A percentile compares a stretch with the other conserved stretches of the same genome.
These are phyloP conservation scores for Dactylonectria estremocensis DNA, from an alignment of 2,329 filamentous ascomycete species.

Conservation along the genomic window DNA sequence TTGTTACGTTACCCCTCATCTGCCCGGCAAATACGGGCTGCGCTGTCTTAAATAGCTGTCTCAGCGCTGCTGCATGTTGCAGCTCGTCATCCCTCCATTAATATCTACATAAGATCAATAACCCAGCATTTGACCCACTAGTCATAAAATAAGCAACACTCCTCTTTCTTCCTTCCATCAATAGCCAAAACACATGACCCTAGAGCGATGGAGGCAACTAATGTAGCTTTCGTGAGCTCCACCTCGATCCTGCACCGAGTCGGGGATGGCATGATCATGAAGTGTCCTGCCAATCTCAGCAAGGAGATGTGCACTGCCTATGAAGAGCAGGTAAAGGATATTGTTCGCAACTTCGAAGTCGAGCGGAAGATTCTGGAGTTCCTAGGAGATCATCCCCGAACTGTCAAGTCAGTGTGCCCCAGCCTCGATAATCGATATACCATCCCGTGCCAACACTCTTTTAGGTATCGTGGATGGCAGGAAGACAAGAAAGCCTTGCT, in stretches of 20 bases:
- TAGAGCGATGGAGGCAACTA: neutral
- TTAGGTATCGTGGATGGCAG: constrained; percentile 18
- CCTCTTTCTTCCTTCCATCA: neutral
- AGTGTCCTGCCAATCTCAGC: constrained; percentile 7
- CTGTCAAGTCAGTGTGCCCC: constrained; percentile 8
- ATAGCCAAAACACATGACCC: neutral
- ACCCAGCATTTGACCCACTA: too few species aligned
- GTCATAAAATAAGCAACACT: neutral
- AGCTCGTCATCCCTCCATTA: neutral
- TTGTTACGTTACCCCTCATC: constrained; percentile 9
- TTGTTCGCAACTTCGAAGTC: constrained; percentile 3
- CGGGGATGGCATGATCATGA: constrained; percentile 4
- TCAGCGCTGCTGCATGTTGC: neutral
- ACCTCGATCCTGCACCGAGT: neutral
- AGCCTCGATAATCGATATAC: neutral
- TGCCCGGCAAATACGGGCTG: neutral
- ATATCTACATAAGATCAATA: neutral
- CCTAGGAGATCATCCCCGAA: constrained; percentile 11
- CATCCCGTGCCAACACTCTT: neutral
- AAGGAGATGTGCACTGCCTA: constrained; percentile 11
- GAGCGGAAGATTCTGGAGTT: constrained; percentile 19
- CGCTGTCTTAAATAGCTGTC: neutral
- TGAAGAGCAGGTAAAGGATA: constrained; percentile 2
- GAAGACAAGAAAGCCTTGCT: constrained; percentile 26
- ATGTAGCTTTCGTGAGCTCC: neutral